Evolutionary conservation across 768 basidiomycete species (phyloP), one percentile per base, ranked within the genome.

Genomic region (Lactifluus subvellereus): DNA sequence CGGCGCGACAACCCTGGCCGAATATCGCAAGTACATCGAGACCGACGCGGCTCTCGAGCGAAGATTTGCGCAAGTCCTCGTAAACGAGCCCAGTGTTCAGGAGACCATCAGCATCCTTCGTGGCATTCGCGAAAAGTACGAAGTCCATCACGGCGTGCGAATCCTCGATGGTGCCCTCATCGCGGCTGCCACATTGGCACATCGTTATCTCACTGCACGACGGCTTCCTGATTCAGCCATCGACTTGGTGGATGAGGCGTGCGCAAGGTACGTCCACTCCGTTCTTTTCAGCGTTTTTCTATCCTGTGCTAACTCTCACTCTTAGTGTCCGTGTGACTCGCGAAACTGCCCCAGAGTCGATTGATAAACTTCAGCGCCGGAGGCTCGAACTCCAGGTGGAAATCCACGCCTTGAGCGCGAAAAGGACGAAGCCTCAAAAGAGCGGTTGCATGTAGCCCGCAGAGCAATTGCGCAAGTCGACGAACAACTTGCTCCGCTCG

Each of bases 391-490:
- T 98, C 33, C 91, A 98, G 71, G 87, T 98, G 20, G 96, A 97
- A 72, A 89, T 97, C 22, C 94, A 97, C 72, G 96, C 96, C 77
- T 98, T 56, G 91, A 94, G 72, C 84, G 94, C 52, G 94, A 97
- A 73, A 95, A 93, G 73, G 94, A 97, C 63, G 72, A 83, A 5
- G 89, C 91, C 5, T 94, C 91, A 69, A 90, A 91, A 74, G 92
- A 94, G 61, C 84, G 93, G 13, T 79, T 96, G 11, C 79, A 80
- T 42, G 66, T 76, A 18, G 92, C 93, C 8, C 84, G 82, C 66
- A 94, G 91, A 74, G 82, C 83, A 4, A 86, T 93, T 64, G 85
- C 89, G 3, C 85, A 92, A 51, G 84, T 95, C 47, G 91, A 94
- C 48, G 94, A 96, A 61, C 76, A 93, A 66, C 82, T 97, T 10